These are phyloP conservation scores for Xylariaceae sp. DNA, from an alignment of 2,329 filamentous ascomycete species.

Conservation along the genomic window DNA sequence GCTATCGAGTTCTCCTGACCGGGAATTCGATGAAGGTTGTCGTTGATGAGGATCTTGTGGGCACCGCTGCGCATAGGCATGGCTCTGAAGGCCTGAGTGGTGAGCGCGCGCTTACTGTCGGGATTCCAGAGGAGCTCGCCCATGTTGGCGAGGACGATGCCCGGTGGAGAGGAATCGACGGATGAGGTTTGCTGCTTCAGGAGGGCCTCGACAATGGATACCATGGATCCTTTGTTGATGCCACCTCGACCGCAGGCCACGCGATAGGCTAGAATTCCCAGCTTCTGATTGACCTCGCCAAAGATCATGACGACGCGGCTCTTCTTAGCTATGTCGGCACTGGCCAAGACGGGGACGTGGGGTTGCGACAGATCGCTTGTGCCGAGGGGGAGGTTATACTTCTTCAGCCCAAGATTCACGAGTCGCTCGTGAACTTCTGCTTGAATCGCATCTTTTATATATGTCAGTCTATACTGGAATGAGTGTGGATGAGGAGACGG, in stretches of 20 bases:
- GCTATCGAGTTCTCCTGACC: conserved; percentile 51
- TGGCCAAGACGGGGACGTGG: conserved; percentile 64
- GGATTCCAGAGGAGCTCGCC: conserved; percentile 76
- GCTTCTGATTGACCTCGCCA: conserved; percentile 64
- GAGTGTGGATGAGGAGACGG: not conserved
- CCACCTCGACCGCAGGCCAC: conserved; percentile 58
- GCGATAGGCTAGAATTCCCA: conserved; percentile 70
- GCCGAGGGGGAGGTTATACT: conserved; percentile 24
- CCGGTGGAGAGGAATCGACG: conserved; percentile 40
- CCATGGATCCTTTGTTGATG: conserved; percentile 63
- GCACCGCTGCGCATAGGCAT: conserved; percentile 60
- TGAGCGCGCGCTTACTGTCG: conserved; percentile 55
- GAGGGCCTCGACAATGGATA: conserved; percentile 55
- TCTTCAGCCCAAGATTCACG: not conserved
- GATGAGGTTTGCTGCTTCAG: conserved; percentile 33
- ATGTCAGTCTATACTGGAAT: not conserved
- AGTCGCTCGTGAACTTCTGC: conserved; percentile 59
- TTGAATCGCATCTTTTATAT: conserved; percentile 53
- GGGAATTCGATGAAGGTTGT: conserved; percentile 54
- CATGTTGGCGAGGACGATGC: conserved; percentile 70
- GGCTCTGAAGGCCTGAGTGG: conserved; percentile 48
- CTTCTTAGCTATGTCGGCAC: conserved; percentile 46
- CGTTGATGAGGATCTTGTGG: conserved; percentile 50
- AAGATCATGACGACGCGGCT: conserved; percentile 68
- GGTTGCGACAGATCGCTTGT: conserved; percentile 40